Conservation (phyloP, 495 filamentous ascomycete species). For the Neurospora tetrasperma region DNA sequence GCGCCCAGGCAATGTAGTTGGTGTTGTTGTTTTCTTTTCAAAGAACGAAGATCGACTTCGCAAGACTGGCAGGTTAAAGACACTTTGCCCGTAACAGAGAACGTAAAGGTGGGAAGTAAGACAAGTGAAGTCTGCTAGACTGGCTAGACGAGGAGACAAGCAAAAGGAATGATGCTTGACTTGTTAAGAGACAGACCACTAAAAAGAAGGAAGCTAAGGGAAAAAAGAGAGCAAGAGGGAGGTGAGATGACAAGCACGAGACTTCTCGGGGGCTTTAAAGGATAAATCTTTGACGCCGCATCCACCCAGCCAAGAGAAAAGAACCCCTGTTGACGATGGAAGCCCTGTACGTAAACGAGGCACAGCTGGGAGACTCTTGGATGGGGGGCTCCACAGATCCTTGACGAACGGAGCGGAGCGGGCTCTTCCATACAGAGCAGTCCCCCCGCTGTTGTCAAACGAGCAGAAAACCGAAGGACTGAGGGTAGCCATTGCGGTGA, state of each 20-base stretch:
- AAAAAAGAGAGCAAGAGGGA: conserved; percentile 9
- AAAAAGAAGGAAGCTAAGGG: conserved; percentile 12
- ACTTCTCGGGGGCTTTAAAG: conserved; percentile 13
- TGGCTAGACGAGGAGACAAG: conserved; percentile 19
- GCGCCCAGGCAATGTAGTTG: conserved; percentile 12
- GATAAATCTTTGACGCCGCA: background rate
- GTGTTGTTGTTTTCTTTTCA: conserved; percentile 5
- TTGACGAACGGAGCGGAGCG: background rate
- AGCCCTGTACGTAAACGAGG: background rate
- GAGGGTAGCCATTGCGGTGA: background rate
- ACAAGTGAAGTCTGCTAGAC: conserved; percentile 24
- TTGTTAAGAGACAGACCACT: conserved; percentile 17
- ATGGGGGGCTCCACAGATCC: background rate
- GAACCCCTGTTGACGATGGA: background rate
- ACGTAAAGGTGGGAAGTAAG: conserved; percentile 19
- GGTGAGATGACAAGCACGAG: conserved; percentile 5
- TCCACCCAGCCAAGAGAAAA: background rate
- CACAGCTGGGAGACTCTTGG: background rate
- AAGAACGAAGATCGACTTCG: conserved; percentile 42
- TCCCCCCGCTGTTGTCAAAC: background rate
- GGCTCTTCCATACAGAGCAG: background rate
- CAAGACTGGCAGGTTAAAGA: conserved; percentile 27
- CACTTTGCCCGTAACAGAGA: conserved; percentile 30
- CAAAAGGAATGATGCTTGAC: conserved; percentile 28
- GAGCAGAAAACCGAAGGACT: background rate